Conservation (phyloP, 2,329 filamentous ascomycete genomes). For the Paecilomyces niveus region DNA sequence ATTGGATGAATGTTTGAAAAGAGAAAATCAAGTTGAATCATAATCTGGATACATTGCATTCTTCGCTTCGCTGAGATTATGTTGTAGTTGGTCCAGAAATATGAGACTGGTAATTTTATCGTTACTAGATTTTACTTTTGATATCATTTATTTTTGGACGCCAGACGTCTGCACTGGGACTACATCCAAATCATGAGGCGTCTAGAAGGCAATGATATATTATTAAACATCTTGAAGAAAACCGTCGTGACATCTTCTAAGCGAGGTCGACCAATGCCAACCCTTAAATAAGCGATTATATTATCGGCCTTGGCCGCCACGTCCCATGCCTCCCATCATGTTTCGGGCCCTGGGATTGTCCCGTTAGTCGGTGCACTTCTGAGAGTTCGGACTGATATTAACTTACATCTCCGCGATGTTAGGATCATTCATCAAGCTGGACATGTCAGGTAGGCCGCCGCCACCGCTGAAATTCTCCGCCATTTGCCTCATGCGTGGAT, state of each 20-base stretch:
- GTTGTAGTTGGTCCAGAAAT: neutral
- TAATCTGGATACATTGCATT: neutral
- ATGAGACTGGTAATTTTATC: neutral
- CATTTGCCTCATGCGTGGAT: conserved; percentile 83
- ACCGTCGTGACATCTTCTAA: neutral
- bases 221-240: neutral
- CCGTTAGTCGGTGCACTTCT: conserved; percentile 6
- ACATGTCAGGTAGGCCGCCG: conserved; percentile 84
- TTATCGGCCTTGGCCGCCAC: conserved; percentile 32
- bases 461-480: conserved; percentile 66
- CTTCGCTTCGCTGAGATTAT: neutral
- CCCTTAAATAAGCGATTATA: conserved; percentile 4
- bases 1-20: neutral
- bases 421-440: conserved; percentile 82
- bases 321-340: conserved; percentile 53
- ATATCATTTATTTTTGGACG: neutral
- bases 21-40: too few species aligned
- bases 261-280: neutral
- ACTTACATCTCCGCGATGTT: conserved; percentile 88
- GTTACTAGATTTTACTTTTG: neutral
- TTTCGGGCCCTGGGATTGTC: conserved; percentile 50
- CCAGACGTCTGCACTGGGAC: neutral
- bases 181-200: neutral
- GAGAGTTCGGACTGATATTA: neutral
- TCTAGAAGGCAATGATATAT: neutral